Base-by-base conservation (phyloP, 1,284 basidiomycete species). In the Schizopora paradoxa region DNA sequence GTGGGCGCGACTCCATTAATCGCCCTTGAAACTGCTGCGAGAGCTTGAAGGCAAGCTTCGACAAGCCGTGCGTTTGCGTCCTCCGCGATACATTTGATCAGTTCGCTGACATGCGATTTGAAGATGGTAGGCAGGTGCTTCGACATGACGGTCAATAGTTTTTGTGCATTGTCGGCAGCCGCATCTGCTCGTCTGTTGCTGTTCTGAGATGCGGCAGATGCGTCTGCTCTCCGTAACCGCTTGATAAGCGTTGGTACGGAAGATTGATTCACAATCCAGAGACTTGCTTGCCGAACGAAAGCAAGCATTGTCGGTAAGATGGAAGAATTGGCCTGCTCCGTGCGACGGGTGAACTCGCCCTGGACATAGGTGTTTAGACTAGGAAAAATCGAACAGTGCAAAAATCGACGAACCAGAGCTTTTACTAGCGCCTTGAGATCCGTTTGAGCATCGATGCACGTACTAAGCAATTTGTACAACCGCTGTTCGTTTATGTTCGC, bases 401-500 rank as follows among this genome's bases (percentile, higher is more conserved):
- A 41, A 19, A 37, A 36, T 31, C 16, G 0, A 66, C 77, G 58
- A 48, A 90, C 89, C 37, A 75, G 76, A 6, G 87, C 72, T 65
- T 95, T 97, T 49, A 88, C 69, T 2, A 94, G 71, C 4, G 74
- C 73, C 60, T 87, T 91, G 22, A 98, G 65, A 58, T 95, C 89
- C 0, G 84, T 83, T 55, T 90, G 82, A 0, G 84, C 72, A 61
- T 97, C 91, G 66, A 91, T 77, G 56, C 88, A 83, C 0, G 77
- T 82, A 59, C 80, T 85, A 34, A 95, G 68, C 4, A 94, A 70
- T 62, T 87, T 91, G 69, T 93, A 96, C 7, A 95, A 68, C 40
- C 91, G 76, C 16, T 74, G 74, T 57, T 97, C 92, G 62, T 97
- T 97, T 29, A 84, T 66, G 50, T 86, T 86, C 1, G 93, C 93